These are phyloP conservation scores for Leccinum fuscescens DNA, from an alignment of 1,284 basidiomycete genomes.

Conservation along the genomic window DNA sequence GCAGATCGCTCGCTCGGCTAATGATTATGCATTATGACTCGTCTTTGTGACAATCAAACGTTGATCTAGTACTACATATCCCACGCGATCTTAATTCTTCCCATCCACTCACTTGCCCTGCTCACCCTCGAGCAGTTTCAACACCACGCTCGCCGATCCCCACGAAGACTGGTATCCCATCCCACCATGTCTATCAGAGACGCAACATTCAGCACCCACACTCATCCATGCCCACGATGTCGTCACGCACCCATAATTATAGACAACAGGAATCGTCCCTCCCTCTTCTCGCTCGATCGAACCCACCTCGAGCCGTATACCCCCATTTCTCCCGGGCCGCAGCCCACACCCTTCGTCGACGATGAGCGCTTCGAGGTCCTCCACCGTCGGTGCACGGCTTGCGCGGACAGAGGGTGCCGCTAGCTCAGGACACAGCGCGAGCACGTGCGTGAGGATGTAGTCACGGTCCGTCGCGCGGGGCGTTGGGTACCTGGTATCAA, in stretches of 20 bases:
- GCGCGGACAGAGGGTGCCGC: conserved; percentile 56
- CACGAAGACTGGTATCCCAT: conserved; percentile 74
- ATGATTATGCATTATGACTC: not conserved
- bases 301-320: conserved; percentile 66
- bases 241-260: conserved; percentile 66
- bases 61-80: not conserved
- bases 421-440: conserved; percentile 66
- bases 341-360: conserved; percentile 74
- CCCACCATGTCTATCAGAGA: conserved; percentile 47
- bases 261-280: conserved; percentile 41
- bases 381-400: conserved; percentile 49
- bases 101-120: not conserved
- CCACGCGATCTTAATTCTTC: too few relatives aligned
- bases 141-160: conserved; percentile 61
- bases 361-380: conserved; percentile 61
- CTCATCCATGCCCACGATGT: too few relatives aligned
- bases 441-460: conserved; percentile 56
- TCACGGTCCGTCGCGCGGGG: conserved; percentile 60
- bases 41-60: not conserved
- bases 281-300: conserved; percentile 33
- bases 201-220: not conserved
- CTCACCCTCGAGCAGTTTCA: conserved; percentile 49
- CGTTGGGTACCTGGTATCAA: conserved; percentile 44
- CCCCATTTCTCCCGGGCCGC: conserved; percentile 67
- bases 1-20: not conserved